phyloP scores from a whole-genome alignment of 1,284 basidiomycete species.

The Macrocystidia cucumis region DNA sequence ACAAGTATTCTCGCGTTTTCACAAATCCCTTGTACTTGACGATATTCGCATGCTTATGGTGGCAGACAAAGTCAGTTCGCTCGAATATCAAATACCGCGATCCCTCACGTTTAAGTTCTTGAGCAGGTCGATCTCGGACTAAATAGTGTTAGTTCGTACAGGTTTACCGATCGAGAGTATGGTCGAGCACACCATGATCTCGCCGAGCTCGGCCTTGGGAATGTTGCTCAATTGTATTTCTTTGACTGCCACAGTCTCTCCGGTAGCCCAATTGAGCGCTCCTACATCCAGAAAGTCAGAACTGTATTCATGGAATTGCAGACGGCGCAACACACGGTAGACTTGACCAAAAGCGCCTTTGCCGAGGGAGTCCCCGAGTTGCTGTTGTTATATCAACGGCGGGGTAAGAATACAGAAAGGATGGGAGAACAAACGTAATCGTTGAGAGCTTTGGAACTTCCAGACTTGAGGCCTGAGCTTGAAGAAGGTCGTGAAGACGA shows the following conservation, averaged over 20 bases:
- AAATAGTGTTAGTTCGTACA: constrained; percentile 9
- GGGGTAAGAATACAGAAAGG: too few relatives aligned
- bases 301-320: background rate
- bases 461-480: constrained; percentile 28
- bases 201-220: constrained; percentile 85
- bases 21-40: constrained; percentile 99
- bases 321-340: constrained; percentile 57
- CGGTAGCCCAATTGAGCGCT: constrained; percentile 93
- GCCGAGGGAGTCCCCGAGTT: constrained; percentile 91
- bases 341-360: constrained; percentile 95
- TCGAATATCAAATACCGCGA: background rate
- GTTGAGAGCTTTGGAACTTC: constrained; percentile 44
- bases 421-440: constrained; percentile 40
- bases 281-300: constrained; percentile 33
- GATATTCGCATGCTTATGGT: constrained; percentile 82
- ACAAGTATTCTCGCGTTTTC: constrained; percentile 89
- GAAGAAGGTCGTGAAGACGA: constrained; percentile 32
- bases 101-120: constrained; percentile 88
- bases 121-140: constrained; percentile 96
- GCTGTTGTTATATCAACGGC: too few relatives aligned
- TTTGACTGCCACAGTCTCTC: constrained; percentile 94
- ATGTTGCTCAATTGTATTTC: constrained; percentile 92
- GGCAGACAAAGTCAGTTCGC: background rate
- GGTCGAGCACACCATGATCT: constrained; percentile 82
- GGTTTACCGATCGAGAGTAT: constrained; percentile 8